phyloP scores from a whole-genome alignment of 2,329 filamentous ascomycete species.

The Phoma sp. region DNA sequence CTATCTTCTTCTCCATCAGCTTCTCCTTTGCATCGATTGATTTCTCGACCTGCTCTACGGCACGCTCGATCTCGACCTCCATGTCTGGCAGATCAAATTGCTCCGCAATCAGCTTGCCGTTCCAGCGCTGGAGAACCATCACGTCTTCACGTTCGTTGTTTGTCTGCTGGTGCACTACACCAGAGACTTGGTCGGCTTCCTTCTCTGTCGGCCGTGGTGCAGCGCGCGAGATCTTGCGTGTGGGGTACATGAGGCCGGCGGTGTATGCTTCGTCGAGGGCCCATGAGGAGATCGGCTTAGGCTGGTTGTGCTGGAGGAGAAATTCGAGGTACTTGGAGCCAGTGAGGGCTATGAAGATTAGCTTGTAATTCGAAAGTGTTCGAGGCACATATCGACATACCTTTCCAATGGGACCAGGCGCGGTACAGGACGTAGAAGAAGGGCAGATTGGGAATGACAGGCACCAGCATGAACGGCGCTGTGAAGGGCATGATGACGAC shows the following conservation, averaged over 20 bases:
- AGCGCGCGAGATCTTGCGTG: conserved; percentile 49
- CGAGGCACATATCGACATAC: conserved; percentile 3
- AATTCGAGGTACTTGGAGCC: conserved; percentile 88
- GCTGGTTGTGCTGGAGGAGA: conserved; percentile 75
- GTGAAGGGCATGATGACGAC: conserved; percentile 68
- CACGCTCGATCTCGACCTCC: conserved; percentile 62
- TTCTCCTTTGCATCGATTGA: conserved; percentile 51
- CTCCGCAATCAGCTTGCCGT: conserved; percentile 60
- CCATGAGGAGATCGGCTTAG: conserved; percentile 70
- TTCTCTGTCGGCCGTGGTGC: conserved; percentile 47
- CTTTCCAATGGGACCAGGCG: conserved; percentile 62
- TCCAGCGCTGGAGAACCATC: conserved; percentile 59
- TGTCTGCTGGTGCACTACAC: conserved; percentile 49
- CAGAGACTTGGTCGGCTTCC: conserved; percentile 50
- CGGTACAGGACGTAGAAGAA: conserved; percentile 96
- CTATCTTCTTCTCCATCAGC: conserved; percentile 46
- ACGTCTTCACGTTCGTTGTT: conserved; percentile 54
- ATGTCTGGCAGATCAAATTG: conserved; percentile 58
- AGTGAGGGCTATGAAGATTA: conserved; percentile 65
- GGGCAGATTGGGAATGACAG: conserved; percentile 88
- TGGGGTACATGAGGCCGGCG: conserved; percentile 55
- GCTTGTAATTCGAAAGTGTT: background rate
- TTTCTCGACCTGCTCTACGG: conserved; percentile 59
- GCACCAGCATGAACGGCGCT: conserved; percentile 81
- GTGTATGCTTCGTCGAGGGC: conserved; percentile 79